These are phyloP conservation scores for Tirmania nivea DNA, from an alignment of 495 filamentous ascomycete species.

Conservation along the genomic window DNA sequence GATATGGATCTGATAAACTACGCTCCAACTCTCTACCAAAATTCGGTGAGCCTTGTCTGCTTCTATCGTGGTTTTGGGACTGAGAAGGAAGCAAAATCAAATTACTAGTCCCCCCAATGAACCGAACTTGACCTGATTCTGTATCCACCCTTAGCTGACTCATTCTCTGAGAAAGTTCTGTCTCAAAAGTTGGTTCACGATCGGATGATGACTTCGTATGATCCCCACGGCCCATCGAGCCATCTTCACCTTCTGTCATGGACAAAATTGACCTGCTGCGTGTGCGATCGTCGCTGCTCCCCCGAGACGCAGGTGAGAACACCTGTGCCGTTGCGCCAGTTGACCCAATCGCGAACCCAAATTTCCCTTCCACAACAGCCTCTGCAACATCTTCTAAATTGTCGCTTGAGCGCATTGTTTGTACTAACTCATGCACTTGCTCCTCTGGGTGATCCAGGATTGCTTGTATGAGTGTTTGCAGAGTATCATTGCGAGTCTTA, in stretches of 20 bases:
- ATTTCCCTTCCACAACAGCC: conserved; percentile 32
- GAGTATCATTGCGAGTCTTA: conserved; percentile 66
- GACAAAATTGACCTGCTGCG: conserved; percentile 2
- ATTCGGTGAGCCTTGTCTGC: neutral
- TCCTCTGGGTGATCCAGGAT: conserved; percentile 76
- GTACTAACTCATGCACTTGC: conserved; percentile 58
- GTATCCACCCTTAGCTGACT: conserved; percentile 47
- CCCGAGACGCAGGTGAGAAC: neutral
- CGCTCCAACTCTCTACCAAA: neutral
- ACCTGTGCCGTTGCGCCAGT: conserved; percentile 3
- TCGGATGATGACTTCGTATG: conserved; percentile 26
- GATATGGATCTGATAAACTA: neutral
- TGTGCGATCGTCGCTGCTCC: neutral
- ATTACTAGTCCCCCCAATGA: conserved; percentile 88
- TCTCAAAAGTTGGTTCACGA: conserved; percentile 48
- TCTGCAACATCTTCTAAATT: conserved; percentile 80
- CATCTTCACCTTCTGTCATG: conserved; percentile 17
- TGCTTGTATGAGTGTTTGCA: conserved; percentile 80
- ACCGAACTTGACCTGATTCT: conserved; percentile 75
- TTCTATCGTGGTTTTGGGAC: neutral
- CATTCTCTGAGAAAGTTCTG: conserved; percentile 78
- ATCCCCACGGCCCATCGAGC: conserved; percentile 6
- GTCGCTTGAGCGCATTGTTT: conserved; percentile 76
- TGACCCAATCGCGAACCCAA: conserved; percentile 13
- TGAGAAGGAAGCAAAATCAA: conserved; percentile 54